Evolutionary conservation across 1,139 yeast genomes (phyloP).

Genomic region (Candida anutae): DNA sequence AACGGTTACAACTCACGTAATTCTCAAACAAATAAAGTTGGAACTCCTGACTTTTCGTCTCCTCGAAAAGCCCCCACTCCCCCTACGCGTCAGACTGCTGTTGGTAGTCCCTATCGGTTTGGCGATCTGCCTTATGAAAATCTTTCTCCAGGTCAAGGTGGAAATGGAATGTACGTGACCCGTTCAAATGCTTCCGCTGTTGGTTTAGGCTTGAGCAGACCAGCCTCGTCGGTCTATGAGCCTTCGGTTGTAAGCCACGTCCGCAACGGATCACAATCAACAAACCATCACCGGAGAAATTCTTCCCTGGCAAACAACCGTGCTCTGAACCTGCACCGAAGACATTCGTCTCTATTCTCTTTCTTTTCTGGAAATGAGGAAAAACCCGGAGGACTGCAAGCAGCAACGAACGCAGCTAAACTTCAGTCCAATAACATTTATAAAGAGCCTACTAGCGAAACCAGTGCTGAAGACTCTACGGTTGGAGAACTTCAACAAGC

Average conservation of each 20-base stretch:
- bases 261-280: conserved; percentile 18
- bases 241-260: conserved; percentile 22
- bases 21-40: conserved; percentile 7
- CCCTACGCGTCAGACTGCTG: conserved; percentile 40
- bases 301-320: conserved; percentile 20
- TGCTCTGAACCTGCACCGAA: conserved; percentile 17
- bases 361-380: conserved; percentile 26
- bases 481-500: too few relatives aligned
- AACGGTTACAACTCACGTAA: conserved; percentile 10
- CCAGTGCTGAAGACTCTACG: conserved; percentile 23
- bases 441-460: conserved; percentile 7
- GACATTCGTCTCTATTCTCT: conserved; percentile 43
- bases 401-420: conserved; percentile 1
- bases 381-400: conserved; percentile 4
- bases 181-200: conserved; percentile 19
- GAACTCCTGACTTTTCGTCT: conserved; percentile 32
- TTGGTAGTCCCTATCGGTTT: conserved; percentile 29
- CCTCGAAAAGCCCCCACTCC: conserved; percentile 63
- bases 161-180: conserved; percentile 15
- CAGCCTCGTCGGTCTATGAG: conserved; percentile 40
- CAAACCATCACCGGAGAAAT: conserved; percentile 22
- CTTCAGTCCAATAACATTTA: conserved; percentile 4
- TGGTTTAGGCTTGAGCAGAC: conserved; percentile 22
- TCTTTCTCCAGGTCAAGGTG: background rate
- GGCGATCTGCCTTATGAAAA: conserved; percentile 13